Evolutionary conservation across 108 stramenopile genomes (phyloP).

Genomic region (Pseudonitzschia multistriata): DNA sequence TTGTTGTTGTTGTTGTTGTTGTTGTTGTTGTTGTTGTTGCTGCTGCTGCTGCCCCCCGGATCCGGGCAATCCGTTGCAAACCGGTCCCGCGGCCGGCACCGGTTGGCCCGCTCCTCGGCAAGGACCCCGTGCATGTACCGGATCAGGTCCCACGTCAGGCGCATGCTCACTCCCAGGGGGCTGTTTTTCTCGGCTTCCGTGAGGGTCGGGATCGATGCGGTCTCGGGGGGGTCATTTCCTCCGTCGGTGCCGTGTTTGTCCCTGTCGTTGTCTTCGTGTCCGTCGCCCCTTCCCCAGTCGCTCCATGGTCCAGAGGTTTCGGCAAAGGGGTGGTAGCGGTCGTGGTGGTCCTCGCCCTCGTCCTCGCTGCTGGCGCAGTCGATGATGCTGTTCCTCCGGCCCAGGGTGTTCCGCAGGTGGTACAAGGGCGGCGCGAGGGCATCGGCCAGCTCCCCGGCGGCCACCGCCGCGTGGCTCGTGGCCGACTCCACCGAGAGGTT

Average conservation of each 20-base stretch:
- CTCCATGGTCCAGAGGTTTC: too few relatives aligned
- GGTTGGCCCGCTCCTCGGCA: background rate
- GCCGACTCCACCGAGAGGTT: background rate
- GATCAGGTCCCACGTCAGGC: constrained; percentile 4
- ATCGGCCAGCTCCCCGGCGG: background rate
- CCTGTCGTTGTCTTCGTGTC: background rate
- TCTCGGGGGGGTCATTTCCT: background rate
- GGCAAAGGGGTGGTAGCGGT: too few relatives aligned
- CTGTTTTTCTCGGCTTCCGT: constrained; percentile 8
- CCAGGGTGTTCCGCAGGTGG: background rate
- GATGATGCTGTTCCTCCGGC: background rate
- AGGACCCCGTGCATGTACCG: constrained; percentile 1
- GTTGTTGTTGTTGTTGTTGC: background rate
- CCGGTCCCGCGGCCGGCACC: too few relatives aligned
- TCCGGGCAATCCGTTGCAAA: too few relatives aligned
- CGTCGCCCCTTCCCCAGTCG: too few relatives aligned
- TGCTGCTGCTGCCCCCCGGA: too few relatives aligned
- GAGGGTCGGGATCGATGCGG: background rate
- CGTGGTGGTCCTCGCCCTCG: background rate
- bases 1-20: background rate
- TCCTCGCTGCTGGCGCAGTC: background rate
- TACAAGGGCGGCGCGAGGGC: background rate
- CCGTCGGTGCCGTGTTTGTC: background rate
- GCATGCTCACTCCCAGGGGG: constrained; percentile 11
- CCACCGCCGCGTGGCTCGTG: background rate